phyloP scores from a whole-genome alignment of 148 eudicot species.

The Tetragonia tetragonoides region DNA sequence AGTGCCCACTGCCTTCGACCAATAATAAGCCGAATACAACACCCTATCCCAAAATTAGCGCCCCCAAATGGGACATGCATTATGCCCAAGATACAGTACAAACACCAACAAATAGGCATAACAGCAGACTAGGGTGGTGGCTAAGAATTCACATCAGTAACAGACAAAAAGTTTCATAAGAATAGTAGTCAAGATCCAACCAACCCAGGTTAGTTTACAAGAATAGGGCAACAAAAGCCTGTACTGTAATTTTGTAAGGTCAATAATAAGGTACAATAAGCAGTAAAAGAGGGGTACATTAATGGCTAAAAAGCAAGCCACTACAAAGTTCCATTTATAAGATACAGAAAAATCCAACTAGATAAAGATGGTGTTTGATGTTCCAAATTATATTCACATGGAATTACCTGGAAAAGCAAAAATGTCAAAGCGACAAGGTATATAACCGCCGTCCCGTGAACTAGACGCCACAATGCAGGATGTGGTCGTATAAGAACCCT shows the following conservation, averaged over 20 bases:
- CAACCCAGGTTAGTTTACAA: neutral
- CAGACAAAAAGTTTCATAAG: neutral
- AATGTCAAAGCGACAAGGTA: slow-evolving; percentile 93
- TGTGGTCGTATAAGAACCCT: slow-evolving; percentile 95
- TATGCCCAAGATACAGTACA: no score
- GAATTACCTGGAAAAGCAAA: slow-evolving; percentile 87
- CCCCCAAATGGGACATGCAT: no score
- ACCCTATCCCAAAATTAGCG: no score
- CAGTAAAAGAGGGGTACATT: neutral
- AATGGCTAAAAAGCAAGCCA: neutral
- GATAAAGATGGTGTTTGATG: no score
- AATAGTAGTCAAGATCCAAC: neutral
- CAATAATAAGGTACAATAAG: neutral
- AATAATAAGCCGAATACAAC: no score
- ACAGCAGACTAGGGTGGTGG: neutral
- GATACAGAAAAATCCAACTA: neutral
- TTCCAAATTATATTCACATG: neutral
- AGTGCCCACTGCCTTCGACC: no score
- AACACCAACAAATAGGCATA: no score
- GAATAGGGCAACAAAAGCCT: neutral
- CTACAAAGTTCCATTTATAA: neutral
- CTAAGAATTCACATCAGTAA: neutral
- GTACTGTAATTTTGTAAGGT: no score
- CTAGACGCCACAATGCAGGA: slow-evolving; percentile 98
- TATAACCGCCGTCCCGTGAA: slow-evolving; percentile 96